A percentile compares a stretch with the other conserved stretches of the same genome.
Conservation (phyloP, 805 yeast species). For the Yamadazyma nakazawae region DNA sequence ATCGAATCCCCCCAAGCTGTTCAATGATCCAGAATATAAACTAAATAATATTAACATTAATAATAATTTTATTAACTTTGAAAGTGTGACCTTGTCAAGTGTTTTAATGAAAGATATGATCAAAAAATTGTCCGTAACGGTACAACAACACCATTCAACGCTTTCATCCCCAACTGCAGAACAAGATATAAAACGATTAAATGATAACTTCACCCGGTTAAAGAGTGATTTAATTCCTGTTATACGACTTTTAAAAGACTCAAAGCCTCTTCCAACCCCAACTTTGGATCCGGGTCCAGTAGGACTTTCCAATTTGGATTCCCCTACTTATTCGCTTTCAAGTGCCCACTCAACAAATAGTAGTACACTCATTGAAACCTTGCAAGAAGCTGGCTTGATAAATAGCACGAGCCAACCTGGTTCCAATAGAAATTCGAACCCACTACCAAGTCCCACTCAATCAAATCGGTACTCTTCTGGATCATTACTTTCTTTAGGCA, state of each 20-base stretch:
- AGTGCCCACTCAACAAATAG: conserved; percentile 14
- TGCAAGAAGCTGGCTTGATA: conserved; percentile 10
- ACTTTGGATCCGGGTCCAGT: conserved; percentile 42
- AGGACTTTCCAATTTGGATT: conserved; percentile 16
- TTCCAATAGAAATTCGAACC: conserved; percentile 12
- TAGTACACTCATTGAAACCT: conserved; percentile 10
- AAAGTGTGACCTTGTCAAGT: conserved; percentile 35
- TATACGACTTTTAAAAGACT: conserved; percentile 58
- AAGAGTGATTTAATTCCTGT: conserved; percentile 66
- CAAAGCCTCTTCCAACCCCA: conserved; percentile 67
- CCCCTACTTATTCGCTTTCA: conserved; percentile 29
- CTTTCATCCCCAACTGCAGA: conserved; percentile 12
- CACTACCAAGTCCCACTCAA: conserved; percentile 24
- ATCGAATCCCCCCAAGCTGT: conserved; percentile 21
- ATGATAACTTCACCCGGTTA: conserved; percentile 53
- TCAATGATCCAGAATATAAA: conserved; percentile 27
- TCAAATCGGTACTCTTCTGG: conserved; percentile 38
- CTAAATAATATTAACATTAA: conserved; percentile 32
- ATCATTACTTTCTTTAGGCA: conserved; percentile 38
- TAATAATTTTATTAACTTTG: conserved; percentile 33
- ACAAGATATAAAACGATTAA: conserved; percentile 39
- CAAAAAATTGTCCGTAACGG: conserved; percentile 18
- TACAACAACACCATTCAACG: conserved; percentile 16
- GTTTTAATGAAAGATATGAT: conserved; percentile 36
- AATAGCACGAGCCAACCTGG: conserved; percentile 5